Evolutionary conservation across 352 stramenopile genomes (phyloP).

Genomic region (Phytopythium kandeliae): DNA sequence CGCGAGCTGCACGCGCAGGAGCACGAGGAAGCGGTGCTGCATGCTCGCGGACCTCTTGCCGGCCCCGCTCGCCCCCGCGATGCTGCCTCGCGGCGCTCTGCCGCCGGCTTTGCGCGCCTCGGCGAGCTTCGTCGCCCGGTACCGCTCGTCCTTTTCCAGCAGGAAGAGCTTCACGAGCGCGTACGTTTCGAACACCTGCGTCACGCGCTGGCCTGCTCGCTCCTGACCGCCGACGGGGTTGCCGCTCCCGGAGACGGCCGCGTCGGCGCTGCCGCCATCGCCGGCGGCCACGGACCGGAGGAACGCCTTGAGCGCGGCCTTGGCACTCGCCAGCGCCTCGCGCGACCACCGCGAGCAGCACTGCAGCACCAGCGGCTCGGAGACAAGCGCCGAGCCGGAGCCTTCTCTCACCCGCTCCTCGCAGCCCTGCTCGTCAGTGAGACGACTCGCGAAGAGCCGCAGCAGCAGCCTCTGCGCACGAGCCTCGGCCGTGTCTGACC

Average conservation of each 20-base stretch:
- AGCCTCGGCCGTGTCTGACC: not conserved
- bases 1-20: slow-evolving; percentile 41
- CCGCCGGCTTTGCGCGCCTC: not conserved
- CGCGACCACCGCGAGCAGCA: slow-evolving; percentile 20
- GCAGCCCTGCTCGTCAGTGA: not conserved
- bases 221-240: too few relatives aligned
- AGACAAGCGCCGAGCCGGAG: not conserved
- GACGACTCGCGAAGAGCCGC: not conserved
- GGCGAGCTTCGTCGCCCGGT: slow-evolving; percentile 2
- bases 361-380: slow-evolving; percentile 3
- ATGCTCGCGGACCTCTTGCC: not conserved
- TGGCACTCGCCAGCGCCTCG: slow-evolving; percentile 25
- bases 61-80: slow-evolving; percentile 3
- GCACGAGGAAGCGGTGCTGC: slow-evolving; percentile 11
- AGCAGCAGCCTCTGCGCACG: not conserved
- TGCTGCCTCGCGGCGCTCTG: slow-evolving; percentile 1
- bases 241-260: too few relatives aligned
- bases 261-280: not conserved
- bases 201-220: too few relatives aligned
- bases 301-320: slow-evolving; percentile 23
- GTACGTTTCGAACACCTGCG: slow-evolving; percentile 27
- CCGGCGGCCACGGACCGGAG: slow-evolving; percentile 8
- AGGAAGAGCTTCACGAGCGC: slow-evolving; percentile 60
- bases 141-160: slow-evolving; percentile 18
- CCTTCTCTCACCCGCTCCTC: not conserved